Base-by-base conservation (phyloP, 1,284 basidiomycete genomes). In the Cryptococcus depauperatus region DNA sequence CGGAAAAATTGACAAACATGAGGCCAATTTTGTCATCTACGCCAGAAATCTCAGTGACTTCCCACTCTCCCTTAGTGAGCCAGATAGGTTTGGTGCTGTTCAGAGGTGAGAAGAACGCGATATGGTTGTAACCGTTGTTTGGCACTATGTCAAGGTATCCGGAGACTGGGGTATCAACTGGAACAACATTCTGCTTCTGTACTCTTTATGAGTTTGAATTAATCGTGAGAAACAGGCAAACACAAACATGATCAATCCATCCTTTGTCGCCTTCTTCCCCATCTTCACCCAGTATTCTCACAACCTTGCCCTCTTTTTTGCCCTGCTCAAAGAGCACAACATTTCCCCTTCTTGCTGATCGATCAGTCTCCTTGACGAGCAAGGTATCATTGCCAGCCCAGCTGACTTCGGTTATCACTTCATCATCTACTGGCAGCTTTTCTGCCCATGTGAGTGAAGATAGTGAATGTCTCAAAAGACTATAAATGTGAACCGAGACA, bases 71-170 rank as follows among this genome's bases (percentile, higher is more conserved):
- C 2, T 73, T 74, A 0, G 93, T 96, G 27, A 97, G 73, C 75
- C 89, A 96, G 27, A 73, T 75, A 1, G 90, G 89, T 0, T 74
- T 77, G 22, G 73, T 71, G 13, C 82, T 75, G 54, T 77, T 78
- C 3, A 83, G 78, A 2, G 88, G 83, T 49, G 78, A 82, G 72
- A 90, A 95, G 27, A 90, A 76, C 1, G 90, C 91, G 57, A 95
- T 81, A 61, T 95, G 91, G 58, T 87, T 83, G 73, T 77, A 95
- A 0, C 91, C 91, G 16, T 84, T 77, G 21, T 79, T 80, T 10
- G 90, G 86, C 3, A 91, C 78, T 51, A 96, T 77, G 64, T 96
- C 91, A 35, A 96, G 75, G 68, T 95, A 96, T 11, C 85, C 85
- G 11, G 74, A 61, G 9, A 69, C 56, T 30, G 73, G 73, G 2